Percentiles rank a stretch among this genome's conserved stretches.
Conservation (phyloP, 73 alveolate species). For the Uronychia binucleata region DNA sequence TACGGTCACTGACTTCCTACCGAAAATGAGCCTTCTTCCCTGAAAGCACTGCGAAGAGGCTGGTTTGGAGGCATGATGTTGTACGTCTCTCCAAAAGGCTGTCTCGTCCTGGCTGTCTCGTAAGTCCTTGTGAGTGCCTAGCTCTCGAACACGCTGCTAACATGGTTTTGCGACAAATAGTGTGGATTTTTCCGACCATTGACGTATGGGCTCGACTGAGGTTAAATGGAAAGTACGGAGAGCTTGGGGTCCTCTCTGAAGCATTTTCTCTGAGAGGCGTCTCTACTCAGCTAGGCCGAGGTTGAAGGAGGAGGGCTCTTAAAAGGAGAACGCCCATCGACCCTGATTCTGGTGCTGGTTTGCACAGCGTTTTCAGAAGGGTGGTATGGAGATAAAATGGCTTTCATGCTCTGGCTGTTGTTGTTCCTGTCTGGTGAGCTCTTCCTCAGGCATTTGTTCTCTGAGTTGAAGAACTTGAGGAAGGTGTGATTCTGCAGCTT, state of each 20-base stretch:
- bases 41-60: too few species aligned
- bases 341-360: background rate
- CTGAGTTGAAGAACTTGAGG: background rate
- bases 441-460: background rate
- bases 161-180: background rate
- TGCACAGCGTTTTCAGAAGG: background rate
- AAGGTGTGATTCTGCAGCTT: background rate
- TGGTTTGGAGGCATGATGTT: too few species aligned
- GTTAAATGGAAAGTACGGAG: background rate
- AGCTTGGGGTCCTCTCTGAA: background rate
- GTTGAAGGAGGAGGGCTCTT: background rate
- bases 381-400: background rate
- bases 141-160: background rate
- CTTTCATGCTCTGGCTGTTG: background rate
- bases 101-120: background rate
- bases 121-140: background rate
- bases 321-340: background rate
- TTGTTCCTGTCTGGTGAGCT: background rate
- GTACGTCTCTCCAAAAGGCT: too few species aligned
- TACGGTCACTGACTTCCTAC: too few species aligned
- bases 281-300: too few species aligned
- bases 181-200: background rate
- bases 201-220: background rate
- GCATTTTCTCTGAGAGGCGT: background rate
- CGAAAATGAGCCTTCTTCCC: too few species aligned